phyloP scores from a whole-genome alignment of 2,329 filamentous ascomycete species.

The Metarhizium rileyi region DNA sequence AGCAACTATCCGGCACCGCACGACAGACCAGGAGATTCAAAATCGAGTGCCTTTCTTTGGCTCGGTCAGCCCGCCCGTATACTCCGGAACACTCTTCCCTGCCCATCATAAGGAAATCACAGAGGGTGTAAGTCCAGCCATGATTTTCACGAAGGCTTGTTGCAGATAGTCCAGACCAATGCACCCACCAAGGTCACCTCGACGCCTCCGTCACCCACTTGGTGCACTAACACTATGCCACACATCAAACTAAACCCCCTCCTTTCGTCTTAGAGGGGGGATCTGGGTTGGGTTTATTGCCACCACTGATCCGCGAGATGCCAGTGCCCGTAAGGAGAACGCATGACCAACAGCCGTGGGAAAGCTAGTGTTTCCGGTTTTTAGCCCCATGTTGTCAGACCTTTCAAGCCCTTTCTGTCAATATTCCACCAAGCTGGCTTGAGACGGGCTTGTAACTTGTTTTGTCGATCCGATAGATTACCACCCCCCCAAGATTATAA shows the following conservation, averaged over 20 bases:
- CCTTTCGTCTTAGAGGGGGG: no score
- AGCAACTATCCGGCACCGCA: neutral
- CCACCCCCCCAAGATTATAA: neutral
- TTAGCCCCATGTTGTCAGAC: neutral
- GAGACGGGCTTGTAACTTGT: neutral
- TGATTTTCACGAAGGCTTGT: neutral
- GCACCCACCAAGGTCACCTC: neutral
- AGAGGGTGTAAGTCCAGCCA: neutral
- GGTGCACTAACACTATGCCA: neutral
- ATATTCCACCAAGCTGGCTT: neutral
- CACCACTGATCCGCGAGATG: slow-evolving; percentile 1
- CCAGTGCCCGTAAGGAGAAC: slow-evolving; percentile 2
- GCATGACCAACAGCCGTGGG: neutral
- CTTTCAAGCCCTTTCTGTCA: neutral
- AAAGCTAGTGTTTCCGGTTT: neutral
- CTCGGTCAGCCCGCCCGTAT: neutral
- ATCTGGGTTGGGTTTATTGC: neutral
- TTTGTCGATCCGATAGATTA: neutral
- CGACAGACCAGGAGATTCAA: neutral
- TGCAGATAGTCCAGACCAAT: neutral
- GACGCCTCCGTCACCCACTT: neutral
- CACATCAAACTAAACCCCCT: no score
- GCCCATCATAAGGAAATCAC: neutral
- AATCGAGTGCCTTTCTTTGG: neutral
- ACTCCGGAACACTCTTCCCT: neutral